Evolutionary conservation across 192 early-diverging fungal species (phyloP).

Genomic region (Haplosporangium gracile): DNA sequence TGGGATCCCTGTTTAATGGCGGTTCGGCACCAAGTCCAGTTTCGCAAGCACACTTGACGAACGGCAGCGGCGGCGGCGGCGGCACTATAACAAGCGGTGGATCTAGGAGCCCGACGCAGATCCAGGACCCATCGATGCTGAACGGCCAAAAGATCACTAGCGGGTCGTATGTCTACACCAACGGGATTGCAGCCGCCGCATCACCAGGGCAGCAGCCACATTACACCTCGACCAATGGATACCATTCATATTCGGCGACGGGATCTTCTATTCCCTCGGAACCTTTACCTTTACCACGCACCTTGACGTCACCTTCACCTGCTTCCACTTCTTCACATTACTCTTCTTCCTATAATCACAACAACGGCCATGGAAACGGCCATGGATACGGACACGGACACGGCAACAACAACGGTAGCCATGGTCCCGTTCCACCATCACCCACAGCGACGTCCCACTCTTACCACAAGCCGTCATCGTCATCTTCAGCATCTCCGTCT

Average conservation of each 20-base stretch:
- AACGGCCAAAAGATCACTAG: constrained; percentile 49
- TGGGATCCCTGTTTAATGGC: constrained; percentile 26
- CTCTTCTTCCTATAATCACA: constrained; percentile 6
- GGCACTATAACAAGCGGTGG: background rate
- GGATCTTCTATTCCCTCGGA: background rate
- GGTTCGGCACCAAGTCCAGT: constrained; percentile 13
- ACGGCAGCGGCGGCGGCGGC: background rate
- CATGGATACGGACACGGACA: too few species aligned
- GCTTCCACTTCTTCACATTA: constrained; percentile 8
- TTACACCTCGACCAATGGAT: constrained; percentile 26
- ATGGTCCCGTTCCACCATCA: background rate
- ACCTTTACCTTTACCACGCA: background rate
- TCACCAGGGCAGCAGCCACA: constrained; percentile 22
- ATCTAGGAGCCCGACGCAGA: constrained; percentile 41
- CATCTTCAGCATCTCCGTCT: constrained; percentile 8
- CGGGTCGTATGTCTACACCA: constrained; percentile 51
- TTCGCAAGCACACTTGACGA: background rate
- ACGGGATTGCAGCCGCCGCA: constrained; percentile 17
- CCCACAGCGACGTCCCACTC: background rate
- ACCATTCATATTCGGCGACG: constrained; percentile 10
- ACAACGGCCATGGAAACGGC: background rate
- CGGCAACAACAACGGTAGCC: background rate
- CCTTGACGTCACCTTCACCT: background rate
- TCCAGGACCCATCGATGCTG: constrained; percentile 40
- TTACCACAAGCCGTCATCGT: background rate